Conservation (phyloP, 768 basidiomycete genomes). For the Lentinula raphanica region DNA sequence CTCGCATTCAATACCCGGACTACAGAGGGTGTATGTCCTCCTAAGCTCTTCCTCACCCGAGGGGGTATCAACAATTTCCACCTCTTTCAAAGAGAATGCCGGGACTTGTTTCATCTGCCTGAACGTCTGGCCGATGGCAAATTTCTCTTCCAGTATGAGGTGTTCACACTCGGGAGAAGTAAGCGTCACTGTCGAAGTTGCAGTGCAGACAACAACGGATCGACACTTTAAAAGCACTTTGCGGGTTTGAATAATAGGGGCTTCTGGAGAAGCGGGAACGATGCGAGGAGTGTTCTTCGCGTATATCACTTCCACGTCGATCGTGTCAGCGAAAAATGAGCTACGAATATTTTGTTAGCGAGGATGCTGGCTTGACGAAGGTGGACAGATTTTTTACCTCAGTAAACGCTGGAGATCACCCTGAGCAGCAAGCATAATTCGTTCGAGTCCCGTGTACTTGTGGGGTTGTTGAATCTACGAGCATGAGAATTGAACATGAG, state of each 20-base stretch:
- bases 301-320: slow-evolving; percentile 55
- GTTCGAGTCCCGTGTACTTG: slow-evolving; percentile 50
- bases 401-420: slow-evolving; percentile 67
- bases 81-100: slow-evolving; percentile 37
- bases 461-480: neutral
- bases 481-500: neutral
- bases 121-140: slow-evolving; percentile 67
- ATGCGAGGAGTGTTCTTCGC: slow-evolving; percentile 24
- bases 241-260: slow-evolving; percentile 56
- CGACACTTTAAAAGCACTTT: slow-evolving; percentile 61
- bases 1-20: slow-evolving; percentile 58
- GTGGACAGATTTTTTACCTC: slow-evolving; percentile 45
- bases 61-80: slow-evolving; percentile 7
- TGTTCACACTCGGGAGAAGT: slow-evolving; percentile 51
- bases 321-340: slow-evolving; percentile 61
- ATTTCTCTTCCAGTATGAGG: slow-evolving; percentile 64
- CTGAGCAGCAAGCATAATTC: slow-evolving; percentile 63
- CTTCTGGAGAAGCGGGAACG: slow-evolving; percentile 37
- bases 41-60: slow-evolving; percentile 30
- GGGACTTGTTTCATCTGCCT: slow-evolving; percentile 47
- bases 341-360: slow-evolving; percentile 25
- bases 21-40: slow-evolving; percentile 54
- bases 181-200: slow-evolving; percentile 62
- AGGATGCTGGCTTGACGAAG: neutral
- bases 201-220: slow-evolving; percentile 50